Percentiles rank a stretch among this genome's conserved stretches.
Conservation (phyloP, 345 rosid genomes). For the Eucalyptus pauciflora region DNA sequence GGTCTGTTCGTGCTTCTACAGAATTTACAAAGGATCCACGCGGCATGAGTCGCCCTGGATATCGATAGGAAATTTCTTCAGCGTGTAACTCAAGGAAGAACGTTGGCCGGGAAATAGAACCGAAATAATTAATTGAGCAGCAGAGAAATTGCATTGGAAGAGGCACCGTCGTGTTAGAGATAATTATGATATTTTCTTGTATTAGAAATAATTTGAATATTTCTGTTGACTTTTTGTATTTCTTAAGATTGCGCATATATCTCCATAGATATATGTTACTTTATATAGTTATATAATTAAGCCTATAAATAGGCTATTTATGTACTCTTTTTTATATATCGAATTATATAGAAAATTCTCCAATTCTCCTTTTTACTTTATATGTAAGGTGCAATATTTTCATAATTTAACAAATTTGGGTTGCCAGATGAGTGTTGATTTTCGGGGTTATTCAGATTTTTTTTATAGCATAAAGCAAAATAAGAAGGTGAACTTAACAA, state of each 20-base stretch:
- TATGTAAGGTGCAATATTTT: neutral
- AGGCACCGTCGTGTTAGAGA: neutral
- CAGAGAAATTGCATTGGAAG: neutral
- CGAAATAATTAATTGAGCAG: neutral
- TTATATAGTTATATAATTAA: no score
- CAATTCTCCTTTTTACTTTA: no score
- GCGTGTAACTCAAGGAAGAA: neutral
- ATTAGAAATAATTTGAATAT: no score
- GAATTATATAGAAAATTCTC: no score
- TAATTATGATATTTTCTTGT: no score
- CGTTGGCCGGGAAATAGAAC: accelerated
- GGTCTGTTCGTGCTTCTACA: neutral
- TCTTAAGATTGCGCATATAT: no score
- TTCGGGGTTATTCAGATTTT: neutral
- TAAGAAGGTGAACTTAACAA: neutral
- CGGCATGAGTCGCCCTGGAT: neutral
- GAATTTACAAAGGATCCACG: neutral
- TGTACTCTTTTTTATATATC: no score
- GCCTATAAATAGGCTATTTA: no score
- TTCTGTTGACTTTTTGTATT: no score
- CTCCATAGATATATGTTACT: no score
- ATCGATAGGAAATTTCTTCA: neutral
- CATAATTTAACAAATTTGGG: neutral
- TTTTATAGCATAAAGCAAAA: neutral
- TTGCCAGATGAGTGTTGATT: neutral